Evolutionary conservation across 768 basidiomycete genomes (phyloP).

Genomic region (Pholiota molesta): DNA sequence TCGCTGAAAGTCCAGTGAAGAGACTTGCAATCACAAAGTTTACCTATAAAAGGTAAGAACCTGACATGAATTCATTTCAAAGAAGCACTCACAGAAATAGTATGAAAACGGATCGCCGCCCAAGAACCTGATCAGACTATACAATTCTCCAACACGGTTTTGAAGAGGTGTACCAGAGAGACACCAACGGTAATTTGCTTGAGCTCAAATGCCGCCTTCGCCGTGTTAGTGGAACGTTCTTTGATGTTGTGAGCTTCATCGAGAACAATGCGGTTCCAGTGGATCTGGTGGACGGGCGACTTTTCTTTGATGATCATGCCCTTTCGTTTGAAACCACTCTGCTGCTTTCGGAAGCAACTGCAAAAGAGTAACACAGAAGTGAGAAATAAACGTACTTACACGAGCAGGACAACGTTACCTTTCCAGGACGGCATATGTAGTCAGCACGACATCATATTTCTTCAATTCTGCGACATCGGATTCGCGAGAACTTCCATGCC

Average conservation of each 20-base stretch:
- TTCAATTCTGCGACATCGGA: slow-evolving; percentile 67
- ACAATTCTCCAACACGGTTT: slow-evolving; percentile 98
- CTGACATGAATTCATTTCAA: neutral
- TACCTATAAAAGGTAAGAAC: slow-evolving; percentile 52
- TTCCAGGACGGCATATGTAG: slow-evolving; percentile 88
- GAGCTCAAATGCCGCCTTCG: slow-evolving; percentile 94
- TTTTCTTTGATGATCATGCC: slow-evolving; percentile 84
- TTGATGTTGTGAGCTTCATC: slow-evolving; percentile 99
- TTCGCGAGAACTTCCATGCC: slow-evolving; percentile 84
- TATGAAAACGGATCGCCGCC: slow-evolving; percentile 92
- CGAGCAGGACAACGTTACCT: slow-evolving; percentile 31
- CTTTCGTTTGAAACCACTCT: slow-evolving; percentile 89
- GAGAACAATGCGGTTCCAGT: slow-evolving; percentile 85
- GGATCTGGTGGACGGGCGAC: slow-evolving; percentile 80
- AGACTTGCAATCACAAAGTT: slow-evolving; percentile 91
- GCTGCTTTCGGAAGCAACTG: slow-evolving; percentile 90
- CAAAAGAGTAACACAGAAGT: slow-evolving; percentile 1
- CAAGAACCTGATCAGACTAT: slow-evolving; percentile 90
- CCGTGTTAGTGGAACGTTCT: slow-evolving; percentile 91
- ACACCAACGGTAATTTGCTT: slow-evolving; percentile 89
- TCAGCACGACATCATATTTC: slow-evolving; percentile 89
- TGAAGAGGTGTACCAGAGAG: slow-evolving; percentile 95
- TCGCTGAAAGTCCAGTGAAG: slow-evolving; percentile 93
- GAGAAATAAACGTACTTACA: neutral
- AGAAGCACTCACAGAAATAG: slow-evolving; percentile 75